Evolutionary conservation across 371 early-diverging fungal genomes (phyloP), one percentile per base, ranked within the genome.

Genomic region (Nematocida displodere): DNA sequence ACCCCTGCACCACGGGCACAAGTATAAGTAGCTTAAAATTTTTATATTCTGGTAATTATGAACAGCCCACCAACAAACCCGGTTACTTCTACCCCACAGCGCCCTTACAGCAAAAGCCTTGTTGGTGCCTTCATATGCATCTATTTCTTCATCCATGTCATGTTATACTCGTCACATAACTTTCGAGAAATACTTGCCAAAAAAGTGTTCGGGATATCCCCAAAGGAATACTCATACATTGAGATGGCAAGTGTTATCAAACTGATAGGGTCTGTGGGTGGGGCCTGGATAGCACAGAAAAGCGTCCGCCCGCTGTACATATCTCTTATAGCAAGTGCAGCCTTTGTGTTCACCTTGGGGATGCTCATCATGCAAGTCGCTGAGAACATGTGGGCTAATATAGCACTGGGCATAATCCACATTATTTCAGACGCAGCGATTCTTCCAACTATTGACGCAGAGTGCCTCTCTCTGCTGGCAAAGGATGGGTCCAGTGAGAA

Each of bases 361-460:
- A 1, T 71, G 34, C 46, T 71, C 7, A 59, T 71, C 26, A 56
- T 34, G 5, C 33, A 71, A 8, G 28, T 58, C 13, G 7, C 54
- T 15, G 20, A 11, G 44, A 17, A 56, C 26, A n/a, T 28, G 24
- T 26, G 8, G 4, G 7, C 40, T 8, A 59, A 63, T 17, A 17
- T 71, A n/a, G 44, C 61, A 13, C 40, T 71, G 1, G 75, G 75
- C 36, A 31, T 42, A 11, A 15, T 62, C 2, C 50, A 61, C 48
- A 44, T 71, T 31, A 34, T 71, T 11, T 26, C 75, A 22, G 75
- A 71, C 28, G 54, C 75, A 2, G 46, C 61, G 8, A 71, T 71
- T 71, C 75, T 71, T 33, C 75, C 75, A 2, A 61, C 75, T 7
- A 71, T 71, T 50, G 75, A 71, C 31, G 44, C 75, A 15, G 75